Base-by-base conservation (phyloP, 2,329 filamentous ascomycete species). In the Sordariomycetes sp. region DNA sequence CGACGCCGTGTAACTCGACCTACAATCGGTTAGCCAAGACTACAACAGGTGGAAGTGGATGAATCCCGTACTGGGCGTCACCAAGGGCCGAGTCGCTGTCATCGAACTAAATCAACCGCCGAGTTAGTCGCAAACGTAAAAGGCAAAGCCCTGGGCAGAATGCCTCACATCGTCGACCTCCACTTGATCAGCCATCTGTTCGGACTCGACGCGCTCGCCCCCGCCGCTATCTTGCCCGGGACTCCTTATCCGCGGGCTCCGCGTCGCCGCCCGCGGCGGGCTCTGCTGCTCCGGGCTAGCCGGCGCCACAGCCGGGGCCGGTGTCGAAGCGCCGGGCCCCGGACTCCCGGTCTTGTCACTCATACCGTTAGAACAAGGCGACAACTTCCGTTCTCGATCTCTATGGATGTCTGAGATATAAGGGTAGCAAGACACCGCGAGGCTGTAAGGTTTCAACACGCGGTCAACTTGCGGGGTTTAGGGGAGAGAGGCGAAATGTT, bases 1-100 rank as follows among this genome's bases (percentile, higher is more conserved):
- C 4, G 67, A 69, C 1, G 67, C 59, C 0, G 65, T 66, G 56
- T 64, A 65, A 10, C 46, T 56, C 12, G 62, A 62, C n/a, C 63
- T 57, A 20, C 62, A 55, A 54, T 18, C 18, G 20, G 32, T 54
- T 37, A 54, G 53, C 53, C 2, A 14, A 14, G n/a, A 24, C 11
- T 8, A 24, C 8, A n/a, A 20, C 2, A 12, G 12, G 7, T 12
- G 46, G 20, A n/a, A n/a, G 7, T 6, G 40, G 18, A 50, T 20
- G n/a, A 14, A 1, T 11, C 2, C n/a, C 46, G 46, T 24, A 50
- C 46, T 50, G 46, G 11, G n/a, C 20, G 20, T 50, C 46, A 8
- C 46, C 46, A 14, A 50, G 12, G 20, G 46, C 46, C n/a, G 46
- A 50, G 46, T 50, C 46, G 46, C 6, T 22, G 18, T 50, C 46